Evolutionary conservation across 2,329 filamentous ascomycete genomes (phyloP).

Genomic region (Microsporum ferrugineum): DNA sequence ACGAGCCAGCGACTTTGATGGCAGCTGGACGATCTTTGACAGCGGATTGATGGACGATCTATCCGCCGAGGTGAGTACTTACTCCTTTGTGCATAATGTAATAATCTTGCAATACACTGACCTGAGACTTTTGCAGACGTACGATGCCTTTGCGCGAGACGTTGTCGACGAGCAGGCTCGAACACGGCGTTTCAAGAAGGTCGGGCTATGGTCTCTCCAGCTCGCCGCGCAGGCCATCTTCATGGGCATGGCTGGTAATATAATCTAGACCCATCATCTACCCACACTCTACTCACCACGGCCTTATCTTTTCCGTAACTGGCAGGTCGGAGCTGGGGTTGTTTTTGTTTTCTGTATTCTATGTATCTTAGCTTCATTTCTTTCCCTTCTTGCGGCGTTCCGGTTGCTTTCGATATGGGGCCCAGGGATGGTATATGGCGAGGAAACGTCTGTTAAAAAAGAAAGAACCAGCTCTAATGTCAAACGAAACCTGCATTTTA

Average conservation of each 20-base stretch:
- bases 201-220: slow-evolving; percentile 90
- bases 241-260: slow-evolving; percentile 76
- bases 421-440: background rate
- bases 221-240: slow-evolving; percentile 87
- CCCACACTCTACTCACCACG: background rate
- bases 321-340: background rate
- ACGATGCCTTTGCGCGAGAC: slow-evolving; percentile 84
- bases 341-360: background rate
- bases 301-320: background rate
- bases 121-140: slow-evolving; percentile 45
- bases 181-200: slow-evolving; percentile 80
- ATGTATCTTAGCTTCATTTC: background rate
- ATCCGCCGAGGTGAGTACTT: slow-evolving; percentile 57
- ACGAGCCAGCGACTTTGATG: slow-evolving; percentile 76
- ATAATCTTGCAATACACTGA: slow-evolving; percentile 8
- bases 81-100: background rate
- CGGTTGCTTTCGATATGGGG: no score
- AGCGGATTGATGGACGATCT: slow-evolving; percentile 89
- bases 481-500: background rate
- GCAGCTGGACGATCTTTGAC: slow-evolving; percentile 89
- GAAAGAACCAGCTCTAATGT: background rate
- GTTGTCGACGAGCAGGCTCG: slow-evolving; percentile 81
- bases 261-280: slow-evolving; percentile 6
- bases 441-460: background rate
- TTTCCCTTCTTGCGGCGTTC: background rate